phyloP scores from a whole-genome alignment of 2,329 filamentous ascomycete genomes.

The Botrytis pseudocinerea region DNA sequence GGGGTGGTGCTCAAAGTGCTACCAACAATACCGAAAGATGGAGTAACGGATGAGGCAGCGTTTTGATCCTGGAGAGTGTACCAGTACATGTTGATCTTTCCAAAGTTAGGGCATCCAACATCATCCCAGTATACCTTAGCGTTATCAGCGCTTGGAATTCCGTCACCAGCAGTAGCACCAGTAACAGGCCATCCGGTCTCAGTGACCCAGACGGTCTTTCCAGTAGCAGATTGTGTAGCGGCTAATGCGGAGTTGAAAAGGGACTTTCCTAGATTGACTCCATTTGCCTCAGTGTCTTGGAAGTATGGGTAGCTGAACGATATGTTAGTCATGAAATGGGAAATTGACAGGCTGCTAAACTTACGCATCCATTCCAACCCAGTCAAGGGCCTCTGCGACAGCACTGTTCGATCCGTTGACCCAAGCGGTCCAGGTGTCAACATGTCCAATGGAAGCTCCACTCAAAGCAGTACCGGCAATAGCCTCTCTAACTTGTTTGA shows the following conservation, averaged over 20 bases:
- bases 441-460: conserved; percentile 69
- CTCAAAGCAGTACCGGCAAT: conserved; percentile 63
- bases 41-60: conserved; percentile 57
- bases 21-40: conserved; percentile 70
- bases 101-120: conserved; percentile 71
- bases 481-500: conserved; percentile 63
- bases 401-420: conserved; percentile 70
- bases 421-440: conserved; percentile 86
- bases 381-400: conserved; percentile 71
- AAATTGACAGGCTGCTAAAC: neutral
- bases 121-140: conserved; percentile 79
- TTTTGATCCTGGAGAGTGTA: conserved; percentile 71
- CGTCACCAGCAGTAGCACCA: conserved; percentile 62
- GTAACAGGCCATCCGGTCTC: conserved; percentile 86
- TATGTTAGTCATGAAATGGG: neutral
- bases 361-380: conserved; percentile 73
- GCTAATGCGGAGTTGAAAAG: conserved; percentile 70
- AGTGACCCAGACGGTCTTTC: conserved; percentile 80
- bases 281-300: conserved; percentile 67
- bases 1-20: conserved; percentile 54
- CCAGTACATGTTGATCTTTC: conserved; percentile 70
- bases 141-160: conserved; percentile 63
- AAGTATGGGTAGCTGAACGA: conserved; percentile 68
- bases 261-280: conserved; percentile 60
- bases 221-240: conserved; percentile 57